Evolutionary conservation across 345 rosid species (phyloP), one percentile per base, ranked within the genome.

Genomic region (Acer negundo): DNA sequence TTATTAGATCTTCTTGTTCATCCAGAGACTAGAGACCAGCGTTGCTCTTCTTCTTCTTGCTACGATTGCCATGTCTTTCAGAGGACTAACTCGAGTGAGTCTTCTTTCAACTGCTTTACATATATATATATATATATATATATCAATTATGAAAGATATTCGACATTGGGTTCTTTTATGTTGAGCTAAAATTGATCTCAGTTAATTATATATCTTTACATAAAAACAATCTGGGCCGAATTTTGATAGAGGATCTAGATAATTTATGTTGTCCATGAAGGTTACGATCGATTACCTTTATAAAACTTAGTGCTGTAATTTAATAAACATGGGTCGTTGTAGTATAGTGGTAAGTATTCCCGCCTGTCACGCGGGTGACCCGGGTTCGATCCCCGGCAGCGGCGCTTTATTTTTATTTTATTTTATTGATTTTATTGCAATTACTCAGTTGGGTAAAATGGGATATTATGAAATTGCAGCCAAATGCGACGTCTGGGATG

Each of bases 281-380:
- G 19, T 5, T 7, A 8, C 46, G 10, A 42, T 42, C 1, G 10
- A 9, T 7, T 42, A 42, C 46, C 2, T 42, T 42, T 1, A 7
- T 1, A 42, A 42, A 0, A 8, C 0, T 0, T 7, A 7, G 0
- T 42, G 46, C 46, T 42, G 9, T 7, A 2, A 7, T 1, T 1
- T 1, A 42, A 9, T 0, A 2, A 8, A 8, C 46, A 42, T 1
- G 46, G 2, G 94, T 90, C 92, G 97, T 95, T 90, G 97, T 91
- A 92, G 95, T 93, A 92, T 91, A 87, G 97, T 89, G 97, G 96
- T 90, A 0, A 91, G 96, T 89, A 91, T 92, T 84, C 88, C 93
- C 89, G 96, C 88, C 97, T 91, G 95, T 96, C 99, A 95, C 92
- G 90, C 92, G 89, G 95, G 94, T 38, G 97, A 89, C 98, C 96